These are phyloP conservation scores for Saussurea involucrata DNA, from an alignment of 129 eudicot genomes.

Conservation along the genomic window DNA sequence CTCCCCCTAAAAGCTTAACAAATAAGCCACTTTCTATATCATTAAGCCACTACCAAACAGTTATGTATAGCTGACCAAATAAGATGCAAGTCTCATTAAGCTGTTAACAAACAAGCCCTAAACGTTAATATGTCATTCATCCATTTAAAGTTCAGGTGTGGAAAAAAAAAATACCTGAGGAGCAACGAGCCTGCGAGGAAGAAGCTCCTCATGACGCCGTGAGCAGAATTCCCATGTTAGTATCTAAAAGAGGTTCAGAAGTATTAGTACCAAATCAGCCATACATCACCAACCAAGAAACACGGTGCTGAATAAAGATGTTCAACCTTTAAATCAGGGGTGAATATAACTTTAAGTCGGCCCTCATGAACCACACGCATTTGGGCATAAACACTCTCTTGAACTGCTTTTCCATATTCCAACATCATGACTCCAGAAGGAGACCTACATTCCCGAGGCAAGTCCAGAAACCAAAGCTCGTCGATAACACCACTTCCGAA, in stretches of 20 bases:
- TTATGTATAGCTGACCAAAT: no score
- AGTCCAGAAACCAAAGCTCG: constrained; percentile 73
- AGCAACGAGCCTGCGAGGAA: constrained; percentile 71
- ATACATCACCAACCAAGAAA: neutral
- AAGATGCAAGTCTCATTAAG: no score
- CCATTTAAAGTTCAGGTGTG: neutral
- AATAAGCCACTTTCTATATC: no score
- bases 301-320: neutral
- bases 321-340: constrained; percentile 71
- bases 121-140: neutral
- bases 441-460: constrained; percentile 70
- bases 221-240: constrained; percentile 90
- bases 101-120: no score
- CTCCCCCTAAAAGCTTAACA: no score
- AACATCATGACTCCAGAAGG: constrained; percentile 71
- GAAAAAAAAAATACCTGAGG: constrained; percentile 53
- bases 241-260: constrained; percentile 30
- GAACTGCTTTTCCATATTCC: constrained; percentile 80
- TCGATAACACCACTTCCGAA: constrained; percentile 76
- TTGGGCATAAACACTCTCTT: constrained; percentile 83
- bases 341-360: constrained; percentile 62
- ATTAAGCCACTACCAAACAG: no score
- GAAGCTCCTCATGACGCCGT: constrained; percentile 81
- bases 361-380: constrained; percentile 91
- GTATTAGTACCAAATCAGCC: neutral